phyloP scores from a whole-genome alignment of 179 eudicot species.

The Nepenthes alata region DNA sequence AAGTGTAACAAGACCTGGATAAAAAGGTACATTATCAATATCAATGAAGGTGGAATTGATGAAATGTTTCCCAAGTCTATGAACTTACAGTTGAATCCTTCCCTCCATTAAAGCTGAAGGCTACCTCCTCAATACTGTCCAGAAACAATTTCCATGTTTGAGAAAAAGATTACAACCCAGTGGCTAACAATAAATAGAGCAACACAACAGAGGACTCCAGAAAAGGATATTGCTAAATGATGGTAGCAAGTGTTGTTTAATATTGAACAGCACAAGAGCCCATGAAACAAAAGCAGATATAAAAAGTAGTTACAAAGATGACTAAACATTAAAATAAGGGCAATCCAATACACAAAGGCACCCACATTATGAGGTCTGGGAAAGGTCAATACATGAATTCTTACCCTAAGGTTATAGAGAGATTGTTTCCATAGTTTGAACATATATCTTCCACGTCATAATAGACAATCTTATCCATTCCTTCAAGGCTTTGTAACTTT shows the following conservation, averaged over 20 bases:
- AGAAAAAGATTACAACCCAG: background rate
- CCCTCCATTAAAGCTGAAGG: slow-evolving; percentile 98
- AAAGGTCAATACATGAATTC: too few species aligned
- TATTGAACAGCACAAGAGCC: background rate
- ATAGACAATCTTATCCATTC: too few species aligned
- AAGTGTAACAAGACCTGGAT: slow-evolving; percentile 83
- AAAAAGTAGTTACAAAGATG: background rate
- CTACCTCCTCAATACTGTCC: slow-evolving; percentile 82
- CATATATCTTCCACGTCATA: too few species aligned
- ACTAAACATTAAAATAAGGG: too few species aligned
- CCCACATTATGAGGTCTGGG: too few species aligned
- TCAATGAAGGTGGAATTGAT: slow-evolving; percentile 1
- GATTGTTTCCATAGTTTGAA: too few species aligned
- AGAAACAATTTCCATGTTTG: slow-evolving; percentile 11
- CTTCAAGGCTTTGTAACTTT: too few species aligned
- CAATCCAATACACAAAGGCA: too few species aligned
- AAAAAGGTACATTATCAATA: slow-evolving; percentile 9
- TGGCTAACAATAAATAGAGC: background rate
- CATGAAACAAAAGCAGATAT: background rate
- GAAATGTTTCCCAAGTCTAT: background rate
- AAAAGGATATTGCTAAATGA: background rate
- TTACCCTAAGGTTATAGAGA: too few species aligned
- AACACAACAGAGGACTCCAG: background rate
- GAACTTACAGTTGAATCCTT: slow-evolving; percentile 92
- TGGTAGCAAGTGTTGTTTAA: background rate